phyloP scores from a whole-genome alignment of 1,284 basidiomycete species.

The Sanghuangporus baumii region DNA sequence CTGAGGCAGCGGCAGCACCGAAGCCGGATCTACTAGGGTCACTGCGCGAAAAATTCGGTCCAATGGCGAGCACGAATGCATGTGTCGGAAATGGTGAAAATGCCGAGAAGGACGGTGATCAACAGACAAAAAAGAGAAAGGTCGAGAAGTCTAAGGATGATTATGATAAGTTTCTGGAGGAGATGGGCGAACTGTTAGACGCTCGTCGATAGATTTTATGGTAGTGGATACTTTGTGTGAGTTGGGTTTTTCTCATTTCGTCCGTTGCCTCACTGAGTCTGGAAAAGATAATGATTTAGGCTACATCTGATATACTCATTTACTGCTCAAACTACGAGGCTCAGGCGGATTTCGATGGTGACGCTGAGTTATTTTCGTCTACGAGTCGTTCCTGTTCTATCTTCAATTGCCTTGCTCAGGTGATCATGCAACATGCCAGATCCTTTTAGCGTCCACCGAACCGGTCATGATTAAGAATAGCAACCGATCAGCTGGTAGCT shows the following conservation, averaged over 20 bases:
- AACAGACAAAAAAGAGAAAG: background rate
- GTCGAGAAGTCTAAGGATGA: conserved; percentile 50
- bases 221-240: background rate
- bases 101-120: background rate
- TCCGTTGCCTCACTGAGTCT: background rate
- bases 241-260: background rate
- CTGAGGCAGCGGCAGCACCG: conserved; percentile 29
- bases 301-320: background rate
- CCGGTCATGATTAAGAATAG: background rate
- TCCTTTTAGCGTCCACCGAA: conserved; percentile 1
- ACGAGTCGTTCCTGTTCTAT: background rate
- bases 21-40: conserved; percentile 63
- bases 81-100: conserved; percentile 14
- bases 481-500: background rate
- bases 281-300: background rate
- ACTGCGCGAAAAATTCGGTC: conserved; percentile 55
- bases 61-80: conserved; percentile 21
- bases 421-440: background rate
- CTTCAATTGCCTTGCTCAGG: background rate
- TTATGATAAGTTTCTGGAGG: conserved; percentile 71
- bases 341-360: background rate
- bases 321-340: background rate
- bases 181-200: conserved; percentile 55
- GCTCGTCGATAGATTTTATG: background rate
- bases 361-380: background rate